phyloP scores from a whole-genome alignment of 2,329 filamentous ascomycete genomes.

The Apiospora koreana region DNA sequence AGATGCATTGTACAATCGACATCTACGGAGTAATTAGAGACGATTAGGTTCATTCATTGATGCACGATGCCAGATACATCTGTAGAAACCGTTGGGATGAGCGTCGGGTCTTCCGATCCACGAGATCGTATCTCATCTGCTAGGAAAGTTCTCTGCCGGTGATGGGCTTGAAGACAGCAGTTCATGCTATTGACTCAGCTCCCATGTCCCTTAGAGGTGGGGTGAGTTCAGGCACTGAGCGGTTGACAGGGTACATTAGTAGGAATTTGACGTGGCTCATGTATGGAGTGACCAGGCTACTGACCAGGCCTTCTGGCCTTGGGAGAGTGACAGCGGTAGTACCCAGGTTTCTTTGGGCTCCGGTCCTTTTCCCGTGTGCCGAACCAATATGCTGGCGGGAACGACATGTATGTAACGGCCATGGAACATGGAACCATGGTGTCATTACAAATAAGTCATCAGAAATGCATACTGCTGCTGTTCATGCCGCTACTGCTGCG shows the following conservation, averaged over 20 bases:
- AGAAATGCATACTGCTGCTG: neutral
- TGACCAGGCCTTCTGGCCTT: too few relatives aligned
- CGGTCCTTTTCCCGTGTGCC: neutral
- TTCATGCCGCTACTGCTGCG: too few relatives aligned
- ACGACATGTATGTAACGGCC: neutral
- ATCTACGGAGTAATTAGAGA: too few relatives aligned
- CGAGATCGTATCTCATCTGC: too few relatives aligned
- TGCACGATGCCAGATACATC: too few relatives aligned
- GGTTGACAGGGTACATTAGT: neutral
- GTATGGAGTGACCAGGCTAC: neutral
- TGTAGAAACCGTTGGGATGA: too few relatives aligned
- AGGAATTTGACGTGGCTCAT: neutral
- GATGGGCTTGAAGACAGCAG: neutral
- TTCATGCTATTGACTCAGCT: neutral
- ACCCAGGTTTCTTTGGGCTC: neutral
- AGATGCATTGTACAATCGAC: too few relatives aligned
- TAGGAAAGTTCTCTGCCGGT: too few relatives aligned
- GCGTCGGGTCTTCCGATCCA: too few relatives aligned
- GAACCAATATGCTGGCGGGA: neutral
- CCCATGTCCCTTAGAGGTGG: neutral
- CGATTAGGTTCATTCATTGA: too few relatives aligned
- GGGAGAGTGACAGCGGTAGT: neutral
- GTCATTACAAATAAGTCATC: too few relatives aligned
- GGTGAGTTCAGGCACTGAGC: neutral
- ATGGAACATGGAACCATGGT: neutral